Evolutionary conservation across 805 yeast genomes (phyloP), one percentile per base, ranked within the genome.

Genomic region (Tetrapisispora pingtungensis): DNA sequence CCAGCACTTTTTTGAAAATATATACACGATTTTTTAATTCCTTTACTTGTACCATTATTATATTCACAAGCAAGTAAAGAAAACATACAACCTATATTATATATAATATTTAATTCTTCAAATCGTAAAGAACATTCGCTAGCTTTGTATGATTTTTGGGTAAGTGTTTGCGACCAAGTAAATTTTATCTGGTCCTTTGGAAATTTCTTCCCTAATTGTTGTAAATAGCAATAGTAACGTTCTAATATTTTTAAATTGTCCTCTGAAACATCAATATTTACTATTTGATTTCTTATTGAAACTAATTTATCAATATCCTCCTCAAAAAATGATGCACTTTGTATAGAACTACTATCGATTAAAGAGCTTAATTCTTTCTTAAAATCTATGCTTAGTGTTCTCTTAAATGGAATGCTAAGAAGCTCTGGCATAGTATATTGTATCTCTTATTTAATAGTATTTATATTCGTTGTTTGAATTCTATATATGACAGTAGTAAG

Each of bases 1-100:
- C 95, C 88, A 0, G 94, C 88, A 1, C 93, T 74, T 39, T 64
- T 62, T 61, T 86, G 95, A 56, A 80, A 83, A 50, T 71, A 74
- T 4, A 71, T 62, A 48, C 86, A 84, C 0, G 87, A 71, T 44
- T 67, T 68, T 54, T 81, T 84, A 41, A 81, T 55, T 4, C 35
- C 37, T 13, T 27, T 35, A 10, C 32, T 19, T 6, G 40, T n/a
- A 12, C 18, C 13, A 22, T 35, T 36, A 13, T 41, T 35, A 30
- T 41, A 41, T 35, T 57, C 53, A 12, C 67, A 55, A 0, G 81
- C 94, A 42, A 78, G 50, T 31, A 71, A 73, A 0, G 89, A 76
- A 56, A 76, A 78, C 7, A 75, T 46, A 0, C 86, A 73, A 0
- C 80, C 96, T 33, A 84, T 59, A 59, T 86, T 88, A 64, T 75